Base-by-base conservation (phyloP, 192 early-diverging fungal species). In the Coemansia sp. region DNA sequence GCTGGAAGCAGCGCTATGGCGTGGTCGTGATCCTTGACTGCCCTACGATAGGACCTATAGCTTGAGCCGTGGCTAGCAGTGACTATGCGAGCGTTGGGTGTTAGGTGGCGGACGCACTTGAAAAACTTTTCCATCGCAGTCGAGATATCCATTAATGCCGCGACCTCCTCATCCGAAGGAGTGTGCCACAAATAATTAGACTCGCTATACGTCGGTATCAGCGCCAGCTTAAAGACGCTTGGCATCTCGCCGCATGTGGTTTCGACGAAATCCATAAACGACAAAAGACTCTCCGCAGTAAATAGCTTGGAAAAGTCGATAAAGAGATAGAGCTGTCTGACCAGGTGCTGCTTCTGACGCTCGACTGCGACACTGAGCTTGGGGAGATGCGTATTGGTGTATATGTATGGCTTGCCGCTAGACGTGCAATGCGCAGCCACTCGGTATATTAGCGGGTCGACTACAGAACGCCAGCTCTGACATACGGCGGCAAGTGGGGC, bases 371-470 rank as follows among this genome's bases (percentile, higher is more conserved):
- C 45, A 10, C 27, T 20, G 3, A 71, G 18, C 6, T 13, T 16
- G 4, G 61, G 45, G 9, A 34, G 0, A 18, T 41, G 8, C 0
- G 9, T 41, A 10, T 55, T 35, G 10, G 5, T 11, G 30, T 50
- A 18, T 11, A 30, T 13, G 41, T 47, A 39, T 12, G 38, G 34
- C 12, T 40, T 24, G 61, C 18, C n/a, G 10, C 12, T 24, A 8
- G 39, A 52, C 0, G 58, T 16, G 15, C 22, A 34, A 29, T 45
- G 40, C 24, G 30, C 22, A 10, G 73, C 63, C 11, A 39, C 24
- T 35, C 52, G 59, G 50, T 77, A 77, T 40, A 68, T 68, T 22
- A 61, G 40, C n/a, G 70, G 41, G 20, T 64, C 70, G 29, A 52
- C 62, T 13, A 65, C 56, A 1, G n/a, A 13, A n/a, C 70, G 59